phyloP scores from a whole-genome alignment of 164 flowering plant species.

The Platanus orientalis region DNA sequence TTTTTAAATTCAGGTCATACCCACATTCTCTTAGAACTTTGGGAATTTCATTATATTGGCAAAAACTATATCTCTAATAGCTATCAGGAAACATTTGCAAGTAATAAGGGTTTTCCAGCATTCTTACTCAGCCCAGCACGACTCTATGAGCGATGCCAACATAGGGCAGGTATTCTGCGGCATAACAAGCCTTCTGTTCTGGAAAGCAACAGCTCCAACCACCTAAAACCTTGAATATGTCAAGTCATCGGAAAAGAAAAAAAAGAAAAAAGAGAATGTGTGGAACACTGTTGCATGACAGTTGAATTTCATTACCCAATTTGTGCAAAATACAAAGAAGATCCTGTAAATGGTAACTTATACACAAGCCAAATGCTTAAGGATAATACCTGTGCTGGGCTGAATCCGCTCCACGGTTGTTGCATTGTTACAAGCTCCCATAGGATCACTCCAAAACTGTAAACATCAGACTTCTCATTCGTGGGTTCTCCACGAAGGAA shows the following conservation, averaged over 20 bases:
- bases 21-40: too few relatives aligned
- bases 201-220: constrained; percentile 98
- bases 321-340: not conserved
- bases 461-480: constrained; percentile 93
- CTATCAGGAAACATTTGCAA: not conserved
- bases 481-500: constrained; percentile 95
- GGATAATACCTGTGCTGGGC: constrained; percentile 80
- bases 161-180: constrained; percentile 62
- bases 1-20: too few relatives aligned
- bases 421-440: constrained; percentile 97
- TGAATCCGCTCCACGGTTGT: constrained; percentile 88
- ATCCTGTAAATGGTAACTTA: not conserved
- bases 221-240: constrained; percentile 48
- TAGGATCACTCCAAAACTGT: constrained; percentile 91
- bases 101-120: not conserved
- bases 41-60: not conserved
- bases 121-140: constrained; percentile 96
- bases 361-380: not conserved
- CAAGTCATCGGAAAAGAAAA: constrained; percentile 5
- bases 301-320: too few relatives aligned
- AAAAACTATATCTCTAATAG: not conserved
- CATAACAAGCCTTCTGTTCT: constrained; percentile 74
- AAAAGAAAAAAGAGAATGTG: not conserved
- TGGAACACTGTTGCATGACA: not conserved
- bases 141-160: constrained; percentile 77